Base-by-base conservation (phyloP, 1,284 basidiomycete genomes). In the Cystobasidium slooffiae region DNA sequence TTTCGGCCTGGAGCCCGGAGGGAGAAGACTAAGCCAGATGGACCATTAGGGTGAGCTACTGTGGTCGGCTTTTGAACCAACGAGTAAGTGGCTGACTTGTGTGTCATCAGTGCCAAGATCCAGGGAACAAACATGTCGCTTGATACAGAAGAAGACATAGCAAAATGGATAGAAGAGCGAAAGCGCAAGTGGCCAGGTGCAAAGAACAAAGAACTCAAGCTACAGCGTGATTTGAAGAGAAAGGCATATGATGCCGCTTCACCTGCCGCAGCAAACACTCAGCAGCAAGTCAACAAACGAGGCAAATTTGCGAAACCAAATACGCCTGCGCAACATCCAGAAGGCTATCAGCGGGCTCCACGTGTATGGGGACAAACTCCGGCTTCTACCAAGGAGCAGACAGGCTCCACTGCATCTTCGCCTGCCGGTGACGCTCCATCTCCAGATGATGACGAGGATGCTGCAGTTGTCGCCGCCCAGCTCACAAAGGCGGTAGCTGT, bases 141-240 rank as follows among this genome's bases (percentile, higher is more conserved):
- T 9, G 87, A 95, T 78, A 90, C 91, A 0, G 91, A 90, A 7
- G 93, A 94, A 80, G 88, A 89, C 16, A 85, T 97, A 73, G 88
- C 88, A 12, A 87, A 87, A 51, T 97, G 94, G 94, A 88, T 95
- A 68, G 88, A 87, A 41, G 94, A 97, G 79, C 88, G 94, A 58
- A 93, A 88, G 82, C 88, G 88, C 76, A 88, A 90, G 20, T 97
- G 90, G 85, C 94, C 94, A 3, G 91, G 88, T 16, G 82, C 85
- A 16, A 80, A 85, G 62, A 87, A 88, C 20, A 85, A 92, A 0
- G 87, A 87, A 74, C 91, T 95, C 64, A 94, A 93, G 80, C 56
- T 20, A 4, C 20, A 62, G 31, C 56, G 66, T 43, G 74, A 75
- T 22, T 52, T 58, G 39, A 68, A 75, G 47, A 52, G 62, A 12